Base-by-base conservation (phyloP, 2,329 filamentous ascomycete genomes). In the Monosporascus sp. region DNA sequence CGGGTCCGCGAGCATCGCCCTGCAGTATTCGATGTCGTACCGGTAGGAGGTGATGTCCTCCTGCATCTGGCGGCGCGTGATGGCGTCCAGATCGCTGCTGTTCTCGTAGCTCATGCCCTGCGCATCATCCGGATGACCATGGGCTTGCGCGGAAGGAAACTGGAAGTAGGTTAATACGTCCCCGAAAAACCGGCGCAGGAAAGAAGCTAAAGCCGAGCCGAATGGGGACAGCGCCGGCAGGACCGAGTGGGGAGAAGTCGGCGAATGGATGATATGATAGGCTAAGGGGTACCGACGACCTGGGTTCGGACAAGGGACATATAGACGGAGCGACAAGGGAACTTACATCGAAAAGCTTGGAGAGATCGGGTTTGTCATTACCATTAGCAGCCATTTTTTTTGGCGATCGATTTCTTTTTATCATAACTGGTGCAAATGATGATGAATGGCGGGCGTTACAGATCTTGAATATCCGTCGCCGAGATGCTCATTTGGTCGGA, bases 21-120 rank as follows among this genome's bases (percentile, higher is more conserved):
- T 59, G 56, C 72, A 75, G 60, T 71, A 77, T n/a, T 72, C 68
- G 5, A 74, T 54, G 53, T 77, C 75, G 50, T 74, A 70, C 1
- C 65, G 61, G 53, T 76, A 77, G 0, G 74, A 74, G 2, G 60
- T 61, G 47, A 76, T 69, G 50, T 77, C 74, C 51, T 77, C 73
- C 14, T 63, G 58, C 49, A 75, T 64, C 60, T 77, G 75, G 51
- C 62, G 60, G n/a, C 63, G 63, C 1, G 62, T 67, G 56, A 69
- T 64, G 27, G 62, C 52, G 31, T 67, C 62, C 7, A 69, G 58
- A 47, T 67, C 63, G 17, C 20, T 18, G 37, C 57, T 60, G 17
- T 55, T 61, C 54, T 67, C 65, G 35, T 68, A 68, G 48, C 55
- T 62, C 20, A 65, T 51, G 22, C 50, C 41, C n/a, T 54, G 50